Conservation (phyloP, 2,329 filamentous ascomycete species). For the Fusarium protoensiforme region DNA sequence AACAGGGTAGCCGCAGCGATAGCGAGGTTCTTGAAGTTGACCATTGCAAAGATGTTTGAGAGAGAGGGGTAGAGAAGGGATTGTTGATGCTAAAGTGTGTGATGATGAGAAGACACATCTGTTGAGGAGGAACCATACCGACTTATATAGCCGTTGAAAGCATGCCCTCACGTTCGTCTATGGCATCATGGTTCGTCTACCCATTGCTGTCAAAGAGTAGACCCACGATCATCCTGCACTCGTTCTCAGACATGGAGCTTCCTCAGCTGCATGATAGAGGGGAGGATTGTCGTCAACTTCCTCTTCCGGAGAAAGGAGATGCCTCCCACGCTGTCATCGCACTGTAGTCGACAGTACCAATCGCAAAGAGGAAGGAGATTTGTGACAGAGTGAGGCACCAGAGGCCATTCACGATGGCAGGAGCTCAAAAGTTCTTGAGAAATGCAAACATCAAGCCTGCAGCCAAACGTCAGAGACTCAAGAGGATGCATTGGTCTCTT, state of each 20-base stretch:
- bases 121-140: constrained; percentile 1
- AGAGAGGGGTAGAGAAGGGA: neutral
- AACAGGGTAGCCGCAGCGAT: constrained; percentile 41
- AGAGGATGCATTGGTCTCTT: constrained; percentile 18
- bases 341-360: constrained; percentile 13
- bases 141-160: constrained; percentile 35
- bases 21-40: constrained; percentile 44
- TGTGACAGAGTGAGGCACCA: constrained; percentile 11
- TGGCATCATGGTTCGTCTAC: neutral
- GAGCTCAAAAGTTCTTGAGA: constrained; percentile 38
- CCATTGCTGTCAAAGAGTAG: neutral
- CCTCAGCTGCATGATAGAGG: constrained; percentile 18
- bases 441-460: constrained; percentile 10
- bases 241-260: neutral
- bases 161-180: neutral
- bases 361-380: constrained; percentile 41
- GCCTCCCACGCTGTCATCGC: constrained; percentile 11
- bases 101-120: constrained; percentile 15
- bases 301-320: constrained; percentile 28
- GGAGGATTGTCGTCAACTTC: constrained; percentile 36
- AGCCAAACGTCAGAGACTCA: constrained; percentile 7
- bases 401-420: constrained; percentile 4
- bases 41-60: constrained; percentile 38
- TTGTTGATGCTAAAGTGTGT: constrained; percentile 15
- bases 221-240: constrained; percentile 7